Base-by-base conservation (phyloP, 495 filamentous ascomycete species). In the Aspergillus carlsbadensis region DNA sequence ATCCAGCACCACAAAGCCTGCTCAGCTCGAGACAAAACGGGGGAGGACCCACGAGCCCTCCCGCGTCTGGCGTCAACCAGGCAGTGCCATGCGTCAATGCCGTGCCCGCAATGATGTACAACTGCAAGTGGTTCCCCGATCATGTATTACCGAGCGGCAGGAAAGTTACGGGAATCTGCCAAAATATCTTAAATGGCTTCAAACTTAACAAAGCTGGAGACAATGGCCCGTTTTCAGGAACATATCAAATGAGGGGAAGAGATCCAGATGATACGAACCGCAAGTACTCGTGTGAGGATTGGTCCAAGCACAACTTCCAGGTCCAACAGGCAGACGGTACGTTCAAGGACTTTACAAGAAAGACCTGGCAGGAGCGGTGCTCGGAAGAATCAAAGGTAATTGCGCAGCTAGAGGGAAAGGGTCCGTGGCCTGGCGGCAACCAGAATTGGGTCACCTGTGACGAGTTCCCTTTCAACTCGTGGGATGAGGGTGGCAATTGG, bases 371-470 rank as follows among this genome's bases (percentile, higher is more conserved):
- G 43, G 8, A 14, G 18, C 18, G 21, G n/a, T 53, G 36, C 18
- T 7, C 31, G 1, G 31, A 40, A 10, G 13, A n/a, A 21, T 41
- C 22, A 4, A 26, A 29, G 11, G 37, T 22, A 3, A 11, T 41
- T 3, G 41, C 36, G 10, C 10, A 22, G 15, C 4, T 43, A 6
- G 22, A 36, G 13, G 20, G 20, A 5, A 15, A 14, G 31, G 4
- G 10, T 5, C 7, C 14, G 1, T 21, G 36, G 3, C 7, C 10
- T 0, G n/a, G 6, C 6, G 42, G 41, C 34, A 55, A 55, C 26
- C 10, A 46, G 6, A 46, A 47, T 29, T 43, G 51, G 39, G 24
- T 54, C 6, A 54, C 31, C 31, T 55, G 52, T 20, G 52, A 55
- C 52, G 52, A 55, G 52, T 55, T 45, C 36, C 52, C 52, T 8